phyloP scores from a whole-genome alignment of 768 basidiomycete species.

The Lactarius sanguifluus region DNA sequence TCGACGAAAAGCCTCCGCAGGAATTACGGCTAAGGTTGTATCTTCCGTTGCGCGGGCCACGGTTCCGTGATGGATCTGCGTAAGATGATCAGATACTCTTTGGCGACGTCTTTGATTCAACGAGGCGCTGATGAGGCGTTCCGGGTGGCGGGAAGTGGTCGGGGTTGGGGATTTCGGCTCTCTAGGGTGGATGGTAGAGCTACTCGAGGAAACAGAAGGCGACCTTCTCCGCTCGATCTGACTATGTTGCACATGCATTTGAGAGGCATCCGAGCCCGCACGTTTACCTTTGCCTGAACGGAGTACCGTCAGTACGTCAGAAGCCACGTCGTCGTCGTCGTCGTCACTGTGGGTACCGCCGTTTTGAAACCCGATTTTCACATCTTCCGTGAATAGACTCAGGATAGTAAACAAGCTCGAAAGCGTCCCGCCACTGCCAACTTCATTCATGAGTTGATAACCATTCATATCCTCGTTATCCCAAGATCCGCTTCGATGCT shows the following conservation, averaged over 20 bases:
- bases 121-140: slow-evolving; percentile 22
- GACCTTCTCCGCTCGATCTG: slow-evolving; percentile 43
- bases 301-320: slow-evolving; percentile 20
- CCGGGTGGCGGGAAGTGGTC: slow-evolving; percentile 21
- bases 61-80: slow-evolving; percentile 60
- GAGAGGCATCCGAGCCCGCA: slow-evolving; percentile 65
- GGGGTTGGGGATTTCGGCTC: slow-evolving; percentile 36
- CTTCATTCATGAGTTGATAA: slow-evolving; percentile 95
- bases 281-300: slow-evolving; percentile 35
- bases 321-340: slow-evolving; percentile 23
- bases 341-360: slow-evolving; percentile 31
- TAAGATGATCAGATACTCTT: slow-evolving; percentile 20
- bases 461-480: slow-evolving; percentile 91
- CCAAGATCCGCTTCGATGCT: slow-evolving; percentile 57
- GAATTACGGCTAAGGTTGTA: slow-evolving; percentile 96
- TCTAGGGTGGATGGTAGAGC: slow-evolving; percentile 63
- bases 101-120: slow-evolving; percentile 15
- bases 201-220: slow-evolving; percentile 62
- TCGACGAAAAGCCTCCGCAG: slow-evolving; percentile 92
- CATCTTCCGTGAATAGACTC: slow-evolving; percentile 92
- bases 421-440: slow-evolving; percentile 91
- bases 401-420: slow-evolving; percentile 97
- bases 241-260: slow-evolving; percentile 38
- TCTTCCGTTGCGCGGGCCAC: slow-evolving; percentile 94
- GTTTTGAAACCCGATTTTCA: slow-evolving; percentile 90